Base-by-base conservation (phyloP, 1,284 basidiomycete species). In the Rhodotorula mucilaginosa region DNA sequence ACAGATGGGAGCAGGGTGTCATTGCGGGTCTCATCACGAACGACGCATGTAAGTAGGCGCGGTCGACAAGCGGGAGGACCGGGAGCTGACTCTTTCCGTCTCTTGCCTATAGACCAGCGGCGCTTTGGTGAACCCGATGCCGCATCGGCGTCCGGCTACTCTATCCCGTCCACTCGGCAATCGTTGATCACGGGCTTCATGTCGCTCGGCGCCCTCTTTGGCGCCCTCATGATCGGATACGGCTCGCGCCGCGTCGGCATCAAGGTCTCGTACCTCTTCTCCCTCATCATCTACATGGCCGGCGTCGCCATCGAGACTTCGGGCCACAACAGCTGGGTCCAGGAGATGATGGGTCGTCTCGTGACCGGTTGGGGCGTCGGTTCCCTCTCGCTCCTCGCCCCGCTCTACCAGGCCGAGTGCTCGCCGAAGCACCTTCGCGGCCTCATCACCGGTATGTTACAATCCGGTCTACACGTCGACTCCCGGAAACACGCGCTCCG, bases 381-480 rank as follows among this genome's bases (percentile, higher is more conserved):
- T 29, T 26, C 61, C 15, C 69, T 75, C 44, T 75, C 70, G 29
- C 69, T 72, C 74, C 78, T 83, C 47, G 82, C 83, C 19, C 82
- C 82, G 47, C 81, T 82, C 51, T 83, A 81, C 81, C 82, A 83
- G 76, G 82, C 82, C 31, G 81, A 82, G 64, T 79, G 78, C 68
- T 77, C 78, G 29, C 79, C 79, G 52, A 76, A 78, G 46, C 72
- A 79, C 44, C 78, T 80, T n/a, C 80, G 80, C 52, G 80, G 80
- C 61, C 64, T 80, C 31, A 77, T 82, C 61, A 80, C 80, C 26
- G 80, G 78, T 61, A 39, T 18, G 57, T 57, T 23, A 3, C 23
- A 52, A 18, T 13, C 26, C 7, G 10, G 2, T 29, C 29, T 57
- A 19, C 26, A 15, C 51, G 21, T n/a, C 54, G 54, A 57, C 54